A percentile compares a stretch with the other conserved stretches of the same genome.
Conservation (phyloP, 305 asterid species). For the Withania somnifera region DNA sequence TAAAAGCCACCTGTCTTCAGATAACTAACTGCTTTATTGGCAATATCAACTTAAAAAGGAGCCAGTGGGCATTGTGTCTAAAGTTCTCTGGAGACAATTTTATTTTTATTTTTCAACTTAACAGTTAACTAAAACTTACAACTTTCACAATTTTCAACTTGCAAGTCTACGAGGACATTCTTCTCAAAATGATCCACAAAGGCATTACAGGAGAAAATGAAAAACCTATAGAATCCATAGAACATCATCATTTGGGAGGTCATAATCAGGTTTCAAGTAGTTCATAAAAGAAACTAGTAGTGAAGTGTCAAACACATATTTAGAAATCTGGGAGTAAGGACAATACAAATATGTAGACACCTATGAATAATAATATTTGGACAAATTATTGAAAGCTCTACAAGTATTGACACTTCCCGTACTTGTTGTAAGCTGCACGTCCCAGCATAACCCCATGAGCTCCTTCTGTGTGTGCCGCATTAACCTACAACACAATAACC, state of each 20-base stretch:
- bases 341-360: neutral
- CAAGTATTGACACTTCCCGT: conserved; percentile 7
- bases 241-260: neutral
- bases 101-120: neutral
- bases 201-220: neutral
- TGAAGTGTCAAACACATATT: neutral
- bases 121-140: neutral
- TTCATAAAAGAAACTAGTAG: neutral
- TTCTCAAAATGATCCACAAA: too few relatives aligned
- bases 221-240: neutral
- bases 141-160: neutral
- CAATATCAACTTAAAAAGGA: neutral
- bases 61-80: neutral
- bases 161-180: too few relatives aligned
- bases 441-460: conserved; percentile 97
- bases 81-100: neutral
- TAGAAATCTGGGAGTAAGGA: neutral
- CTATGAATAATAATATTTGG: neutral
- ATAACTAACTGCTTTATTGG: neutral
- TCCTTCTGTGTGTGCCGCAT: conserved; percentile 76
- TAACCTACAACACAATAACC: conserved; percentile 31
- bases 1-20: neutral
- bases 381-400: neutral
- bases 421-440: conserved; percentile 82
- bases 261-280: neutral